Evolutionary conservation across 1,139 yeast genomes (phyloP), one percentile per base, ranked within the genome.

Genomic region (Kurtzmaniella quercitrusa): DNA sequence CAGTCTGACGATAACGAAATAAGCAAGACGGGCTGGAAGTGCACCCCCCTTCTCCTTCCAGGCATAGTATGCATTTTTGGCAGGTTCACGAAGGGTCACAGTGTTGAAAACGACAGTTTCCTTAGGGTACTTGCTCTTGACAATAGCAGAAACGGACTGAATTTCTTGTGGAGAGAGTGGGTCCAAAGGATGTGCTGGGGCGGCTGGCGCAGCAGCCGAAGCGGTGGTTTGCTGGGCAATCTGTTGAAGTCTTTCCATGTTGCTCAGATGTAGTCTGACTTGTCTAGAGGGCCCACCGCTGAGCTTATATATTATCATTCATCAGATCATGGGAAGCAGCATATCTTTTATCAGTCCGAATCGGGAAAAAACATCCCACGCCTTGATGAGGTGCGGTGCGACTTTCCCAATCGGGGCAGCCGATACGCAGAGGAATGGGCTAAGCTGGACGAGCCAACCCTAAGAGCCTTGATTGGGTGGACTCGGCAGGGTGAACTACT

Each of bases 1-100:
- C 18, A 72, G 60, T 60, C 82, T 84, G 47, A 85, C 70, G 43
- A 81, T 70, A 43, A 85, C 86, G 50, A 74, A 82, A 57, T 77
- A 81, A 11, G 85, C 89, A 52, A 81, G 66, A 61, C 93, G 73
- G 44, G 85, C 82, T 29, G 89, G 88, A 31, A 68, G 49, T 10
- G 85, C 75, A n/a, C 83, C 83, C 42, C 67, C 70, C 40, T 70
- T 59, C 49, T 82, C 87, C 53, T 77, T 79, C 91, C 91, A 85
- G 33, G 69, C 75, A 50, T 80, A 73, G 63, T 73, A 81, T 8
- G 77, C 78, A 45, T 66, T 68, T 64, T 84, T 85, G 47, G 79
- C 65, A 45, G 93, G 93, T 65, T 85, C 94, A 57, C 78, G 74
- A 47, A 85, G 68, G 23, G 90, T 79, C 51, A 85, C 71, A 27